Base-by-base conservation (phyloP, 805 yeast species). In the Nadsonia fulvescens region DNA sequence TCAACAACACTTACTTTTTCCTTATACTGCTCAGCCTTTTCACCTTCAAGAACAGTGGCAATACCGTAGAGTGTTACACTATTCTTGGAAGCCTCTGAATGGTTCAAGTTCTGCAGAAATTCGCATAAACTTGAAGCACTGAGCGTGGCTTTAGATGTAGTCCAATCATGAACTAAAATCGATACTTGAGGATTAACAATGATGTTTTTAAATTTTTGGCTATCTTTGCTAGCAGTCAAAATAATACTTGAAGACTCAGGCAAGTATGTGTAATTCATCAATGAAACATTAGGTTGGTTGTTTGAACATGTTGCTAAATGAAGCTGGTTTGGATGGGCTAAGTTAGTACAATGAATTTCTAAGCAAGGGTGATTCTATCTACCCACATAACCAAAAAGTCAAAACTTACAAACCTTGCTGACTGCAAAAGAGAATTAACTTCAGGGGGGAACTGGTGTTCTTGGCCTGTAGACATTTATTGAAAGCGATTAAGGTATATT, bases 101-200 rank as follows among this genome's bases (percentile, higher is more conserved):
- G 86, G 47, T 86, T 86, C 45, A 86, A 52, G 33, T 66, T 70
- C 35, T 76, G 71, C 33, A 86, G 59, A 24, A 79, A 49, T 44
- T 70, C 70, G 28, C 69, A 46, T 22, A 75, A 46, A 14, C 60
- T 57, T 12, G 63, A 51, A 7, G 50, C 43, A 21, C 46, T 53
- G 8, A 44, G 37, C n/a, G 51, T 45, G 20, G 53, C 48, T 39
- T 61, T 60, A 4, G 75, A 67, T 1, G 79, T 63, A 9, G 75
- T 64, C 94, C 94, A 83, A 41, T 86, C 96, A 45, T 86, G 96
- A 22, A 86, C 68, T 32, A 86, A 56, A 23, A 86, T 46, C 0
- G 93, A 74, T 5, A 86, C 93, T 21, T 66, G 61, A 6, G 86
- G 82, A 44, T 86, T 86, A 16, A 43, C 49, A 8, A 47, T 35